Conservation (phyloP, 495 filamentous ascomycete species). For the Niebla homalea region DNA sequence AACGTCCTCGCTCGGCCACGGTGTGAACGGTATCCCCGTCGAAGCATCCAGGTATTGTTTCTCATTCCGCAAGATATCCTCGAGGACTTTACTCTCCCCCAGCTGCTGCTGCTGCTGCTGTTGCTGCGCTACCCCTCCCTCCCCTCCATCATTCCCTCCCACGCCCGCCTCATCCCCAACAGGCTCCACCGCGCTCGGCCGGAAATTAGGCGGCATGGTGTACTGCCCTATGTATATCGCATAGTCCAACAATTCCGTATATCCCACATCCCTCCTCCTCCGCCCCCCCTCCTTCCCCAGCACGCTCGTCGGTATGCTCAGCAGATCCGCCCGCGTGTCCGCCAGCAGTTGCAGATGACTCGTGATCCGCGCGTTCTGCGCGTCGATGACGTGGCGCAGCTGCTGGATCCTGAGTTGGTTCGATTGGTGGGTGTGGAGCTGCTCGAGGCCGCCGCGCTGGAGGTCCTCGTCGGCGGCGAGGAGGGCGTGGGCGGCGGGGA, state of each 20-base stretch:
- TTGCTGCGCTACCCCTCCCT: background rate
- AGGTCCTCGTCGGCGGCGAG: constrained; percentile 55
- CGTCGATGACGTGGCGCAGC: constrained; percentile 45
- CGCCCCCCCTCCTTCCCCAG: constrained; percentile 29
- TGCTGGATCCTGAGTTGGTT: constrained; percentile 49
- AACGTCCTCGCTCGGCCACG: constrained; percentile 54
- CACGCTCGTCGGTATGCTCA: constrained; percentile 39
- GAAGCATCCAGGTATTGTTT: constrained; percentile 38
- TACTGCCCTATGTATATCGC: constrained; percentile 61
- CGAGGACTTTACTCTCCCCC: constrained; percentile 13
- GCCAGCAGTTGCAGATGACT: constrained; percentile 47
- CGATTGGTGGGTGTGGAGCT: constrained; percentile 51
- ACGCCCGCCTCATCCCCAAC: constrained; percentile 1
- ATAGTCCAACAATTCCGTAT: constrained; percentile 54
- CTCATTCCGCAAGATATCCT: constrained; percentile 20
- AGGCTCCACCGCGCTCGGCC: constrained; percentile 8
- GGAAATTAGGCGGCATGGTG: constrained; percentile 51
- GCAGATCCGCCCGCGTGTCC: constrained; percentile 51
- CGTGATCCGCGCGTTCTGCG: constrained; percentile 49
- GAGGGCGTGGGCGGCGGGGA: constrained; percentile 47
- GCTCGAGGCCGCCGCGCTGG: constrained; percentile 37
- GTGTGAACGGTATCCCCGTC: constrained; percentile 38
- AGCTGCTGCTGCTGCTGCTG: constrained; percentile 11
- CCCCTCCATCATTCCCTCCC: constrained; percentile 8
- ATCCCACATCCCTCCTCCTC: constrained; percentile 33